Conservation (phyloP, 2,329 filamentous ascomycete genomes). For the Diaporthe vexans region DNA sequence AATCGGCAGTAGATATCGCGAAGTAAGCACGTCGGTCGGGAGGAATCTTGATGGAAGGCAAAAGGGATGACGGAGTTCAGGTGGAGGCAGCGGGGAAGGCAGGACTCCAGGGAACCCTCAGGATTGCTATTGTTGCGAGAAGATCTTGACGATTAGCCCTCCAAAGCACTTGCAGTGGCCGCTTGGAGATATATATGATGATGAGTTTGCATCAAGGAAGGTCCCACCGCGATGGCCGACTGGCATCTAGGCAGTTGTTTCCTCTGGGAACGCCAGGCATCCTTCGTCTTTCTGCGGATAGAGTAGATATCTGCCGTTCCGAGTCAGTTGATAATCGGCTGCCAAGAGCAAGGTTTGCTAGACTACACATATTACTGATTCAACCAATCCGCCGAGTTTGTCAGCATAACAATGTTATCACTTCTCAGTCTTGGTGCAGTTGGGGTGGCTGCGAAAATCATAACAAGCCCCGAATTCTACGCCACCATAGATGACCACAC, state of each 20-base stretch:
- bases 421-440: not conserved
- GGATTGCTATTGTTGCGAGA: not conserved
- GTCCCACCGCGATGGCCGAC: not conserved
- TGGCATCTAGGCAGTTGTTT: not conserved
- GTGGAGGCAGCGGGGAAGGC: slow-evolving; percentile 4
- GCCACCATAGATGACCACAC: not conserved
- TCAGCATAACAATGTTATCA: no score
- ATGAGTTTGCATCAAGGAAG: not conserved
- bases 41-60: not conserved
- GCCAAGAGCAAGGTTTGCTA: no score
- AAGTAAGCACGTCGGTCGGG: not conserved
- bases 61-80: not conserved
- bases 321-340: no score
- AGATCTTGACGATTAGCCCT: not conserved
- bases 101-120: not conserved
- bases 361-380: no score
- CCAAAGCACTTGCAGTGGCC: no score
- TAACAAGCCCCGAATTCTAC: not conserved
- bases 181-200: not conserved
- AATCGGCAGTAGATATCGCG: slow-evolving; percentile 18
- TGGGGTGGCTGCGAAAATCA: not conserved
- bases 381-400: no score
- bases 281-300: not conserved
- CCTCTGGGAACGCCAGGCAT: not conserved
- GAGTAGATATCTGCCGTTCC: no score